Evolutionary conservation across 2,329 filamentous ascomycete species (phyloP).

Genomic region (Pseudogymnoascus sp.): DNA sequence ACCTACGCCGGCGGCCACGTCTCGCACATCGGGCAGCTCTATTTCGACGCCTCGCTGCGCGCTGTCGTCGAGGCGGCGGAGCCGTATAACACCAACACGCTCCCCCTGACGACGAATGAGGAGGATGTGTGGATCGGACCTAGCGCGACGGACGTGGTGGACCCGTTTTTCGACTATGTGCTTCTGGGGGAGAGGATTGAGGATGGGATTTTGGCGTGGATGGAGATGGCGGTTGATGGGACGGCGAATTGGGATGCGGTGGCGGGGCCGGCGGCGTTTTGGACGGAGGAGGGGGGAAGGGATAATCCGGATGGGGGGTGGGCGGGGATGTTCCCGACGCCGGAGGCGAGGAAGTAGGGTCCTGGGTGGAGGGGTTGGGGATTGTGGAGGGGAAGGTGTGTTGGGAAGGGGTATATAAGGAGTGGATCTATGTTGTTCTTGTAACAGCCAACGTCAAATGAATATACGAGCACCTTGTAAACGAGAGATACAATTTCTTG

Average conservation of each 20-base stretch:
- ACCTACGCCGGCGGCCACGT: constrained; percentile 40
- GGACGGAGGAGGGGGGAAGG: constrained; percentile 16
- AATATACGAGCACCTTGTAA: not conserved
- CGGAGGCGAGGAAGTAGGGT: not conserved
- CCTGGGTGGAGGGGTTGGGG: not conserved
- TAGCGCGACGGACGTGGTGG: constrained; percentile 37
- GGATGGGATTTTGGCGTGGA: constrained; percentile 43
- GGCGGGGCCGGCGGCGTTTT: constrained; percentile 15
- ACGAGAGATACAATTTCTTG: not conserved
- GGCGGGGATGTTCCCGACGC: not conserved
- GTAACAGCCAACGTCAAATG: not conserved
- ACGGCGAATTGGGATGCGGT: constrained; percentile 21
- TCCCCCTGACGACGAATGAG: constrained; percentile 38
- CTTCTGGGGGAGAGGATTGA: constrained; percentile 39
- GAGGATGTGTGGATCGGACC: constrained; percentile 38
- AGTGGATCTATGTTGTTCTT: not conserved
- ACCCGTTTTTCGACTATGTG: constrained; percentile 46
- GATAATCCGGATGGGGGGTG: constrained; percentile 4
- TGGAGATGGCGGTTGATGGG: constrained; percentile 37
- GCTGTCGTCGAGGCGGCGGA: constrained; percentile 35
- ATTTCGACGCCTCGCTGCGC: constrained; percentile 49
- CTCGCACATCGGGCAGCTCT: constrained; percentile 49
- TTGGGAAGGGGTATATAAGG: not conserved
- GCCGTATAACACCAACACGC: constrained; percentile 37
- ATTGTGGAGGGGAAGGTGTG: not conserved